phyloP scores from a whole-genome alignment of 495 filamentous ascomycete genomes.

The Jackrogersella minutella region DNA sequence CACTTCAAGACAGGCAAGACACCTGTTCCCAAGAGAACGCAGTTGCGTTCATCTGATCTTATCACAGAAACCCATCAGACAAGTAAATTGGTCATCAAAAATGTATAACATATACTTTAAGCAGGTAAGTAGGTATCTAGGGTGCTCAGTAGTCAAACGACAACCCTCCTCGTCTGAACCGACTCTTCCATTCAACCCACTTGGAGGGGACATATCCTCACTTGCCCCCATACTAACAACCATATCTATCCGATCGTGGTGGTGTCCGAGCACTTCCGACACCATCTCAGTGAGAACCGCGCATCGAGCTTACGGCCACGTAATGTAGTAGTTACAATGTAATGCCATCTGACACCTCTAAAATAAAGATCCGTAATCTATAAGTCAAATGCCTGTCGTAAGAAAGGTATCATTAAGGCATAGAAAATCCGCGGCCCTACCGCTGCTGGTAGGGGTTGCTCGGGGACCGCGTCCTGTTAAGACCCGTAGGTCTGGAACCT shows the following conservation, averaged over 20 bases:
- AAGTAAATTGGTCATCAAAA: not conserved
- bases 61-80: not conserved
- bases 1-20: not conserved
- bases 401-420: conserved; percentile 17
- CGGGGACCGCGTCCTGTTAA: conserved; percentile 5
- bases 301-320: conserved; percentile 3
- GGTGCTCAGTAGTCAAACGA: conserved; percentile 2
- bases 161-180: not conserved
- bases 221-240: conserved; percentile 12
- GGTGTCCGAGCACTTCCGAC: conserved; percentile 22
- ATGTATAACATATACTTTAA: conserved; percentile 12
- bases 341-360: too few species aligned
- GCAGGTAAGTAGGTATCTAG: not conserved
- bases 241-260: conserved; percentile 13
- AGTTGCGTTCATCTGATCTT: not conserved
- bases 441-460: conserved; percentile 29
- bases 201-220: too few species aligned
- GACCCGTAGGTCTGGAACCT: not conserved
- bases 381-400: conserved; percentile 15
- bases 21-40: not conserved
- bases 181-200: not conserved
- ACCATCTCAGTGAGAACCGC: conserved; percentile 2
- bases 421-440: conserved; percentile 15
- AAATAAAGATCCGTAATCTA: conserved; percentile 24
- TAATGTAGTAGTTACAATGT: too few species aligned